A percentile compares a stretch with the other conserved stretches of the same genome.
Conservation (phyloP, 1,139 yeast species). For the Blastobotrys illinoisensis region DNA sequence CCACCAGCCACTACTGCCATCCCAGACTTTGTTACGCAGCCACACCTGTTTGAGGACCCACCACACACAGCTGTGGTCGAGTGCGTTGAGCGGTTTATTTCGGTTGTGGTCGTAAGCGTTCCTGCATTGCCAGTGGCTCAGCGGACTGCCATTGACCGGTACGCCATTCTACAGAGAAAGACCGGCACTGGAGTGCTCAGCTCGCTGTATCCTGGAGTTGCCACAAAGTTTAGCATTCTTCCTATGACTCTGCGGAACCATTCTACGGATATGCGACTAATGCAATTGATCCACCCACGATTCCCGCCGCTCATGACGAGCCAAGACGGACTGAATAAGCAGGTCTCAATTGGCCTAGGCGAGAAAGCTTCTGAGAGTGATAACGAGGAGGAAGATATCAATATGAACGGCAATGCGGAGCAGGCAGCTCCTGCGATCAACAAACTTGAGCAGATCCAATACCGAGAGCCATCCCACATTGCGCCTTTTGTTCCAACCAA, state of each 20-base stretch:
- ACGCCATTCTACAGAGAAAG: conserved; percentile 45
- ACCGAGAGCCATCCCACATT: background rate
- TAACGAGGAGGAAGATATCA: background rate
- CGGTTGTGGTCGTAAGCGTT: conserved; percentile 44
- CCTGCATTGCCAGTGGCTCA: conserved; percentile 55
- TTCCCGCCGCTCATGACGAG: conserved; percentile 48
- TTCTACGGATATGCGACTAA: conserved; percentile 37
- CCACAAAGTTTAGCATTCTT: conserved; percentile 52
- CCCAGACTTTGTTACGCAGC: conserved; percentile 68
- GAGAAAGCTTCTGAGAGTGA: background rate
- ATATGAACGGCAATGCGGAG: background rate
- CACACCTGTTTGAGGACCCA: conserved; percentile 47
- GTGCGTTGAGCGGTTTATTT: conserved; percentile 46
- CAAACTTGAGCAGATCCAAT: background rate
- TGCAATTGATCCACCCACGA: conserved; percentile 66
- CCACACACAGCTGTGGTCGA: conserved; percentile 39
- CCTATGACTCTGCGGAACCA: conserved; percentile 58
- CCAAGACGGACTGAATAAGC: background rate
- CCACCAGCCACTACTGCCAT: conserved; percentile 26
- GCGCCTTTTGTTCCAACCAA: background rate
- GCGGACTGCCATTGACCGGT: conserved; percentile 56
- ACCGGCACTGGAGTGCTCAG: conserved; percentile 36
- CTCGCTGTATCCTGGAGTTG: conserved; percentile 60
- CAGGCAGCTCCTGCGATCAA: background rate
- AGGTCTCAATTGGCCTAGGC: conserved; percentile 14